phyloP scores from a whole-genome alignment of 305 asterid genomes.

The Coffea humblotiana region DNA sequence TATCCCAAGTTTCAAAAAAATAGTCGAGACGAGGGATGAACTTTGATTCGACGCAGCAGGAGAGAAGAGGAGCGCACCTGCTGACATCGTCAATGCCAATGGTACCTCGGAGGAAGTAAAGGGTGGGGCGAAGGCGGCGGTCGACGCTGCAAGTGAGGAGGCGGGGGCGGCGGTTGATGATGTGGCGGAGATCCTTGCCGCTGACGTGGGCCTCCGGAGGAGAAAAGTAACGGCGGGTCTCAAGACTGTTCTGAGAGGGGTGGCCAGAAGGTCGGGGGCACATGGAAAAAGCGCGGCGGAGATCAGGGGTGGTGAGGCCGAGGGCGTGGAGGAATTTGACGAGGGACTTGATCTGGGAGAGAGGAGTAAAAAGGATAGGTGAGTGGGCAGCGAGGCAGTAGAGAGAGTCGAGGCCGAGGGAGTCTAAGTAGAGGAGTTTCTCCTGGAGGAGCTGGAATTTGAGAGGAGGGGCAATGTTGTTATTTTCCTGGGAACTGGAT shows the following conservation, averaged over 20 bases:
- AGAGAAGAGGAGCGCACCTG: slow-evolving; percentile 57
- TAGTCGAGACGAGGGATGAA: slow-evolving; percentile 77
- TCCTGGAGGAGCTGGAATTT: slow-evolving; percentile 38
- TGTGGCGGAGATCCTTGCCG: slow-evolving; percentile 52
- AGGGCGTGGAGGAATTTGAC: slow-evolving; percentile 61
- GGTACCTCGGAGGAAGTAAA: slow-evolving; percentile 73
- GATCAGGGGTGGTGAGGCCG: slow-evolving; percentile 48
- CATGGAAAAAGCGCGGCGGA: slow-evolving; percentile 75
- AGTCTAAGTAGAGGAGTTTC: slow-evolving; percentile 68
- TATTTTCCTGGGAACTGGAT: too few species aligned
- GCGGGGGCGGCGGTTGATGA: slow-evolving; percentile 87
- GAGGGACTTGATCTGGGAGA: slow-evolving; percentile 62
- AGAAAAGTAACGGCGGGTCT: slow-evolving; percentile 75
- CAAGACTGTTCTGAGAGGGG: slow-evolving; percentile 38
- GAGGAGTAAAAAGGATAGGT: slow-evolving; percentile 48
- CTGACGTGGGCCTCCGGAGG: slow-evolving; percentile 77
- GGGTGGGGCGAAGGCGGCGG: slow-evolving; percentile 70
- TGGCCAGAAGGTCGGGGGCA: slow-evolving; percentile 80
- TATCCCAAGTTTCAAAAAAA: slow-evolving; percentile 63
- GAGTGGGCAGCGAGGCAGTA: slow-evolving; percentile 64
- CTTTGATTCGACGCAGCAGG: slow-evolving; percentile 73
- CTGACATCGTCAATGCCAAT: slow-evolving; percentile 66
- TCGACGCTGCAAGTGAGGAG: slow-evolving; percentile 62
- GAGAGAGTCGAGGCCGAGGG: slow-evolving; percentile 74
- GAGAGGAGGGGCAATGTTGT: too few species aligned